Evolutionary conservation across 352 stramenopile genomes (phyloP).

Genomic region (Blastocystis sp.): DNA sequence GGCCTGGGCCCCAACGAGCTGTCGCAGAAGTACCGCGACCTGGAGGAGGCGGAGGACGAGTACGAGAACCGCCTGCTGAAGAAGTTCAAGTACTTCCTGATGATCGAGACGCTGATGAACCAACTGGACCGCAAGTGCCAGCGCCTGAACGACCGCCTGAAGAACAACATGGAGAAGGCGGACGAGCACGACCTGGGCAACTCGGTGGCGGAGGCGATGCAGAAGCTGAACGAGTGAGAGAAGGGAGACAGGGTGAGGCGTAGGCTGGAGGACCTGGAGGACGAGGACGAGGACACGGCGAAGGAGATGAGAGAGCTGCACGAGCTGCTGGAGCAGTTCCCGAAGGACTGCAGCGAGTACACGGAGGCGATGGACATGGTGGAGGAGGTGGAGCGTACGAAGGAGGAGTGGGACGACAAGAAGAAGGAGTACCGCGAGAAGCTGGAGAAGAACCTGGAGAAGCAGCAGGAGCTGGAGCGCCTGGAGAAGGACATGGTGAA

Average conservation of each 20-base stretch:
- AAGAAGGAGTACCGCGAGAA: conserved; percentile 64
- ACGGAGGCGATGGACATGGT: conserved; percentile 50
- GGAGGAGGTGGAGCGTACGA: conserved; percentile 35
- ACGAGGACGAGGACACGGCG: conserved; percentile 53
- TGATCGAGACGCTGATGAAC: conserved; percentile 65
- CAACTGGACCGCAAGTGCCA: conserved; percentile 62
- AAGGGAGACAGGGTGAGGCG: not conserved
- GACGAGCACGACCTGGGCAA: conserved; percentile 29
- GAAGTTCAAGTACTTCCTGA: conserved; percentile 66
- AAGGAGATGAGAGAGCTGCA: conserved; percentile 62
- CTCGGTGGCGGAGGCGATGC: conserved; percentile 24
- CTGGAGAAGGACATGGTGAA: conserved; percentile 64
- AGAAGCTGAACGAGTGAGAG: not conserved
- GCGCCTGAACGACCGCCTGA: conserved; percentile 52
- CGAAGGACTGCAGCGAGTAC: conserved; percentile 54
- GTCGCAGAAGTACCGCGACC: conserved; percentile 64
- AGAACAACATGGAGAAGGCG: conserved; percentile 32
- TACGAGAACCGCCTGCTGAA: conserved; percentile 52
- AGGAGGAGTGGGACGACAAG: conserved; percentile 60
- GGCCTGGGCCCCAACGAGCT: conserved; percentile 60
- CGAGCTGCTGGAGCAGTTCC: conserved; percentile 48
- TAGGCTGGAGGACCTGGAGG: conserved; percentile 45
- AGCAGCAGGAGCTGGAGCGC: conserved; percentile 57
- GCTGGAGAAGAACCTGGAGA: conserved; percentile 50
- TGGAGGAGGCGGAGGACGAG: conserved; percentile 61